A percentile compares a stretch with the other conserved stretches of the same genome.
These are phyloP conservation scores for Mycena floridula DNA, from an alignment of 768 basidiomycete species.

Conservation along the genomic window DNA sequence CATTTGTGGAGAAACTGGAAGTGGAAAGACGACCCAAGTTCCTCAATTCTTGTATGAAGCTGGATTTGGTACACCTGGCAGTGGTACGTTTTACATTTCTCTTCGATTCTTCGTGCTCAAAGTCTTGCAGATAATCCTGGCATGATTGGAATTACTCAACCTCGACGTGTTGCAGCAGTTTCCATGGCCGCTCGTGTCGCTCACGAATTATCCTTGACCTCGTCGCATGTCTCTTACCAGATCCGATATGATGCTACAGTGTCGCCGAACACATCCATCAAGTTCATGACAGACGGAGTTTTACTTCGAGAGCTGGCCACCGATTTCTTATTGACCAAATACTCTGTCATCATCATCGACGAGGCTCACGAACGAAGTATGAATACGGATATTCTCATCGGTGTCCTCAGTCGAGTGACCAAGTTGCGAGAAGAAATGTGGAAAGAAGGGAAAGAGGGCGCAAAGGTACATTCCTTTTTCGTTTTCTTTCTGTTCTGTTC, in stretches of 20 bases:
- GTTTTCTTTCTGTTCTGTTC: constrained; percentile 1
- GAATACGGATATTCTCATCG: constrained; percentile 97
- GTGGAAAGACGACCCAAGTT: constrained; percentile 97
- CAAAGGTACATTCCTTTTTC: constrained; percentile 48
- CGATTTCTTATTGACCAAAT: constrained; percentile 91
- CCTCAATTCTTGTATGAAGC: constrained; percentile 98
- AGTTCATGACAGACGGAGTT: constrained; percentile 99
- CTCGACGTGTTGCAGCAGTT: constrained; percentile 94
- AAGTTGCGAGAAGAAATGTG: constrained; percentile 87
- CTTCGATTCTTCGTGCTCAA: constrained; percentile 2
- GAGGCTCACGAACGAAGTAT: constrained; percentile 98
- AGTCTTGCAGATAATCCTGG: constrained; percentile 78
- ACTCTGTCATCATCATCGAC: constrained; percentile 93
- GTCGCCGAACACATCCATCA: constrained; percentile 85
- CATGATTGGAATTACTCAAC: constrained; percentile 97
- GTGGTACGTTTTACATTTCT: constrained; percentile 45
- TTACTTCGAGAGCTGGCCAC: constrained; percentile 86
- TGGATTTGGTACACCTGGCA: constrained; percentile 80
- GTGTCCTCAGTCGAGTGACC: constrained; percentile 90
- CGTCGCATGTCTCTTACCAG: constrained; percentile 87
- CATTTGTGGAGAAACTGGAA: constrained; percentile 90
- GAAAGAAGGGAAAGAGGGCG: constrained; percentile 65
- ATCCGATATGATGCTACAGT: constrained; percentile 96
- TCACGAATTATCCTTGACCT: constrained; percentile 82
- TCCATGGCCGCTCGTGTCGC: constrained; percentile 93